Evolutionary conservation across 306 rosid genomes (phyloP), one percentile per base, ranked within the genome.

Genomic region (Cajanus cajan): DNA sequence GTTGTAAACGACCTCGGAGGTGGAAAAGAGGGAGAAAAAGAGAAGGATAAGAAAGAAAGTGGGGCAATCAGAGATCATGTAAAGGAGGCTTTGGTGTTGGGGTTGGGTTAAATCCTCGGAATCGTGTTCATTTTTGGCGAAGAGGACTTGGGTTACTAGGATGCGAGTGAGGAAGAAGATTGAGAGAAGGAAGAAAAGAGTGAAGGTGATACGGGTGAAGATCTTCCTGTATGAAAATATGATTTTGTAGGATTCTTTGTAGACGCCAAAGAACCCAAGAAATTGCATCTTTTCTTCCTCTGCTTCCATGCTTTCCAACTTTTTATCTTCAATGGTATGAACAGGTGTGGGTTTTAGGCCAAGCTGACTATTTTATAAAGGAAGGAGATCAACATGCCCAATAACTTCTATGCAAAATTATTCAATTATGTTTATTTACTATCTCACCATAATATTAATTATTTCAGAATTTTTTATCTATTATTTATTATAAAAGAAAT

Each of bases 1-100:
- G 37, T 85, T 75, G 90, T 74, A 80, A 11, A 80, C 90, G 45
- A 87, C 85, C 0, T 86, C 86, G 2, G 90, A 82, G 80, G 90
- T 86, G 61, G 86, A 78, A 68, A 85, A 85, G 21, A 89, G 84
- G 57, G 84, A 58, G 64, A 80, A 68, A 65, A 71, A 19, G 74
- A 86, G 70, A 74, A 52, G 4, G 58, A 67, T 24, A 44, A 89
- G 81, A 54, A 44, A 39, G 3, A 18, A 78, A 7, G 8, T 13
- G 68, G 45, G 44, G 82, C 76, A 48, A 62, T 86, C 85, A 1
- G 80, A 74, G 52, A 82, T 0, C 3, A 2, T 10, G 33, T 80
- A 64, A 2, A 58, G 45, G 68, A 71, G 33, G 8, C 12, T 83
- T 12, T 84, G 8, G 59, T 77, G 25, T 15, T 40, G 58, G 11